phyloP scores from a whole-genome alignment of 371 early-diverging fungal genomes.

The Actinomucor elegans region DNA sequence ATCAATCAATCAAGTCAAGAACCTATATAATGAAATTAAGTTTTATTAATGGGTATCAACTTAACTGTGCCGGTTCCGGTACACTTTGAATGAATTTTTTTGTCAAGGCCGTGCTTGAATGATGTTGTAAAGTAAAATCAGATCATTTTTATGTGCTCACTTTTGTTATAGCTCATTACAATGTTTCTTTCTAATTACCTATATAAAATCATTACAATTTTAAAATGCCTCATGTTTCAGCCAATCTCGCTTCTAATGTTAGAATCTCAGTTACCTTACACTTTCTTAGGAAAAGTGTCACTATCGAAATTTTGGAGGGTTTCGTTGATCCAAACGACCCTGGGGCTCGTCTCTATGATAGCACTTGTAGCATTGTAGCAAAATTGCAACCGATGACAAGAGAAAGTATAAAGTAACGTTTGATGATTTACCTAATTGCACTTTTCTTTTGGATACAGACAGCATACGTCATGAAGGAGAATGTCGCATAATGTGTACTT shows the following conservation, averaged over 20 bases:
- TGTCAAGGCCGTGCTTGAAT: background rate
- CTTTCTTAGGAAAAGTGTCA: background rate
- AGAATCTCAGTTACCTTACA: background rate
- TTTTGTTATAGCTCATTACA: background rate
- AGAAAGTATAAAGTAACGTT: background rate
- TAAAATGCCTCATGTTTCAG: background rate
- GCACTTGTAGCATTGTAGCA: background rate
- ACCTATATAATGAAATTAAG: too few relatives aligned
- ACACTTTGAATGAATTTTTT: background rate
- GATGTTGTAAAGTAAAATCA: background rate
- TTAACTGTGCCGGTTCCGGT: background rate
- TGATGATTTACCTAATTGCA: background rate
- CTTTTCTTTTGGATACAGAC: background rate
- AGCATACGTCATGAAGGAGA: background rate
- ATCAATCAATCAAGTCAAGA: too few relatives aligned
- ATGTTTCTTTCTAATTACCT: background rate
- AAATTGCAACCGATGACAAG: background rate
- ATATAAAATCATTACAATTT: background rate
- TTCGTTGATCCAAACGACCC: background rate
- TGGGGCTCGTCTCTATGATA: background rate
- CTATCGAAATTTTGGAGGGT: background rate
- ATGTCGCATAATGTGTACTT: background rate
- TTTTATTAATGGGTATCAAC: background rate
- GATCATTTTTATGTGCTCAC: background rate
- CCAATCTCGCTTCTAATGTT: background rate